A percentile compares a stretch with the other conserved stretches of the same genome.
These are phyloP conservation scores for Starmera dryadoides DNA, from an alignment of 805 yeast species.

Conservation along the genomic window DNA sequence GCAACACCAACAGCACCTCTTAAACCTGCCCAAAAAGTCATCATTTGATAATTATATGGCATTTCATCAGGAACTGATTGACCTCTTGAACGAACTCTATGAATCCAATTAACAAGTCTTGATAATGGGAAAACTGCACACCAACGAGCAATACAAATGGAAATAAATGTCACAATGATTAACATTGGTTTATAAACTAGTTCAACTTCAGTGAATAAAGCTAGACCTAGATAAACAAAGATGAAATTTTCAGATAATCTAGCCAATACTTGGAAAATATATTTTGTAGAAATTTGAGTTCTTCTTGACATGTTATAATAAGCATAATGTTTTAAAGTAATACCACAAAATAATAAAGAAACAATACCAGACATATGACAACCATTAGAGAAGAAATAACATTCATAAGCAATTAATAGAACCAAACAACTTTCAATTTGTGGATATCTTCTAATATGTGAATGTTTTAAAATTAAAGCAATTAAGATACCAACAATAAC, in stretches of 20 bases:
- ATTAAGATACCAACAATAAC: constrained; percentile 80
- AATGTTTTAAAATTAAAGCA: constrained; percentile 84
- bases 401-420: constrained; percentile 84
- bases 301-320: constrained; percentile 96
- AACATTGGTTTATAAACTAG: constrained; percentile 89
- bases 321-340: constrained; percentile 94
- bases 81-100: constrained; percentile 50
- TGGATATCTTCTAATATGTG: constrained; percentile 91
- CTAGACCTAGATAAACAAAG: constrained; percentile 89
- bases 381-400: constrained; percentile 96
- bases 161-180: constrained; percentile 82
- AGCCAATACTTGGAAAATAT: constrained; percentile 88
- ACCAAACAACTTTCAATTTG: constrained; percentile 94
- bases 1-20: constrained; percentile 99
- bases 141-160: constrained; percentile 94
- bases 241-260: constrained; percentile 95
- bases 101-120: constrained; percentile 71
- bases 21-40: constrained; percentile 99
- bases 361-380: constrained; percentile 99
- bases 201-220: constrained; percentile 93
- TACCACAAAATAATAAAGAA: constrained; percentile 90
- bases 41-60: constrained; percentile 92
- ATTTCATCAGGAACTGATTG: constrained; percentile 70
- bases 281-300: constrained; percentile 93
- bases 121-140: constrained; percentile 95